Conservation (phyloP, 2,329 filamentous ascomycete genomes). For the Endoconidiophora laricicola region DNA sequence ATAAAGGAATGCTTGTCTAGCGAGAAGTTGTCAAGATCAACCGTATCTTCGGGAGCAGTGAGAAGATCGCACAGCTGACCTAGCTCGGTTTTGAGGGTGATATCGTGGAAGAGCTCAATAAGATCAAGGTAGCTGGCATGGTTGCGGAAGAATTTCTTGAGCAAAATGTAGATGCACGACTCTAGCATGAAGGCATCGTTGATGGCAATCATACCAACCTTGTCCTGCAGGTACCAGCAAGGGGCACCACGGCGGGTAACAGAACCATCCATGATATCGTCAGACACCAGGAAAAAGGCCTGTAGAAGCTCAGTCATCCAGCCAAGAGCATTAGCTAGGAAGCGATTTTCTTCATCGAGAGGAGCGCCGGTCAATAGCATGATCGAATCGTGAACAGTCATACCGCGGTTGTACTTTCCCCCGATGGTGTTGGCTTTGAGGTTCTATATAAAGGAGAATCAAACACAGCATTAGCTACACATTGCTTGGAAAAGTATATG, state of each 20-base stretch:
- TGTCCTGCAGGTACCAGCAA: constrained; percentile 87
- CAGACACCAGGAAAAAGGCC: constrained; percentile 95
- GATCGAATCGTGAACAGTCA: constrained; percentile 88
- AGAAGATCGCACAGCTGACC: constrained; percentile 89
- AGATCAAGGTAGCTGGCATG: constrained; percentile 83
- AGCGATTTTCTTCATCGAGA: constrained; percentile 70
- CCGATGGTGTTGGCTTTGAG: constrained; percentile 76
- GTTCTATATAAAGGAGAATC: constrained; percentile 33
- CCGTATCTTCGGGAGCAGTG: constrained; percentile 84
- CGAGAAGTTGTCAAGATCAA: constrained; percentile 90
- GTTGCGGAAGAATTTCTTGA: constrained; percentile 83
- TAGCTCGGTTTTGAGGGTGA: constrained; percentile 83
- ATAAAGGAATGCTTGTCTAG: constrained; percentile 95
- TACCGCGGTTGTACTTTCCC: constrained; percentile 97
- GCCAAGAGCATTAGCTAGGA: constrained; percentile 71
- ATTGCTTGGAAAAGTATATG: too few relatives aligned
- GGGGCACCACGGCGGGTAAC: constrained; percentile 88
- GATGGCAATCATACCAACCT: constrained; percentile 91
- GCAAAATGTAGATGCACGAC: constrained; percentile 70
- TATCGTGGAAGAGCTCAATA: constrained; percentile 91
- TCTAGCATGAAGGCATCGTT: constrained; percentile 98
- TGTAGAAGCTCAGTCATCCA: constrained; percentile 98
- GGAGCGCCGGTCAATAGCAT: constrained; percentile 57
- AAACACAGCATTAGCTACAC: constrained; percentile 12
- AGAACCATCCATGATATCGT: constrained; percentile 96